Percentiles rank a stretch among this genome's conserved stretches.
Evolutionary conservation across 2,329 filamentous ascomycete species (phyloP).

Genomic region (Colletotrichum spinosum): DNA sequence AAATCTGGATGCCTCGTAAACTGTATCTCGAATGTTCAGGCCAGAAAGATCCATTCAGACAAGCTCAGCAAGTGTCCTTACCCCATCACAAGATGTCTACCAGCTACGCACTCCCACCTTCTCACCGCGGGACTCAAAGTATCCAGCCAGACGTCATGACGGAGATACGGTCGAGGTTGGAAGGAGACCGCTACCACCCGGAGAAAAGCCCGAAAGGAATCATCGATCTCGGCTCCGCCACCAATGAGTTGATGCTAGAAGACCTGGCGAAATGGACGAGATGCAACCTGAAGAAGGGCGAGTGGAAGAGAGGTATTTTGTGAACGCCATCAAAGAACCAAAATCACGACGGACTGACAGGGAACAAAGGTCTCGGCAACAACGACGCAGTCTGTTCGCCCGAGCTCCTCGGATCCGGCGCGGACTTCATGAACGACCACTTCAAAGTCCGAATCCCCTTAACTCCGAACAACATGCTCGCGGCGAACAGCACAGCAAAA

Average conservation of each 20-base stretch:
- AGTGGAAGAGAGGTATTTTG: conserved; percentile 5
- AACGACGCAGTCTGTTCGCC: background rate
- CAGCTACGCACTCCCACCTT: background rate
- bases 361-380: conserved; percentile 9
- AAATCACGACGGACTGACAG: background rate
- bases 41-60: no score
- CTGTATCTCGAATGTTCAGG: no score
- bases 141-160: background rate
- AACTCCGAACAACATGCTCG: conserved; percentile 14
- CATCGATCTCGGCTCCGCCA: conserved; percentile 22
- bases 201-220: conserved; percentile 16
- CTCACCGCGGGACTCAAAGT: background rate
- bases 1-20: no score
- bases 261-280: conserved; percentile 16
- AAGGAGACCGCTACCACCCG: conserved; percentile 1
- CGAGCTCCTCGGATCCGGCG: background rate
- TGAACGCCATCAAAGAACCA: no score
- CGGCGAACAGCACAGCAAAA: background rate
- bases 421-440: conserved; percentile 25
- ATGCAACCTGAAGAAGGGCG: conserved; percentile 19
- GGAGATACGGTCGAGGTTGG: background rate
- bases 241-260: conserved; percentile 28
- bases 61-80: no score
- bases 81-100: background rate
- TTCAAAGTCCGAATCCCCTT: conserved; percentile 20